Base-by-base conservation (phyloP, 2,329 filamentous ascomycete genomes). In the Cadophora gregata region DNA sequence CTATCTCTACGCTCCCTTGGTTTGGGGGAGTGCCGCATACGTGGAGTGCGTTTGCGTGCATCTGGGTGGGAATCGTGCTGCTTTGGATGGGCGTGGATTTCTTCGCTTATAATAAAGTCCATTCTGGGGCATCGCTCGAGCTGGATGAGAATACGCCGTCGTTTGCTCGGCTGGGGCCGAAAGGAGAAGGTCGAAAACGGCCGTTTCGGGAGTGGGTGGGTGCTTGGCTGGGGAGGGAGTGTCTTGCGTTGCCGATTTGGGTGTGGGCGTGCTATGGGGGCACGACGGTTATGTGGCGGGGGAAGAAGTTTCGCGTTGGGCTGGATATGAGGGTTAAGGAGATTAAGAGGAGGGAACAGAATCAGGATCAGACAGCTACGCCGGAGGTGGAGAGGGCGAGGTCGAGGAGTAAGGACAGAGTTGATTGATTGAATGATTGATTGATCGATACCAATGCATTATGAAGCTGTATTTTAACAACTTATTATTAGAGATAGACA, bases 211-310 rank as follows among this genome's bases (percentile, higher is more conserved):
- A 91, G 70, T 99, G 93, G 92, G 75, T 96, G 4, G 77, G 85
- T 6, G 91, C 94, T 0, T 99, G 96, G 96, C 73, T 97, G 0
- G 93, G 91, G 0, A 84, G 96, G 36, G 96, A 99, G 79, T 71
- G 87, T 0, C 82, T 97, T 9, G 94, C 96, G 0, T 81, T 97
- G 55, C 94, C 94, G 0, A 90, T 99, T 67, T 99, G 96, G 96
- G 81, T 88, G 0, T 93, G 90, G 87, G 96, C 96, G 0, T 92
- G 97, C 24, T 87, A 93, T 72, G 90, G 95, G n/a, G 96, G 96
- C 0, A 88, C 91, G 1, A 95, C 89, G 0, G 93, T 99, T 0
- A 87, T 87, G 62, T 99, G 96, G 96, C 84, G 96, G 64, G 95
- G 94, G 0, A 90, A 89, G 74, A 85, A 82, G 31, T 98, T 98